Evolutionary conservation across 1,284 basidiomycete genomes (phyloP).

Genomic region (Leccinum insolens): DNA sequence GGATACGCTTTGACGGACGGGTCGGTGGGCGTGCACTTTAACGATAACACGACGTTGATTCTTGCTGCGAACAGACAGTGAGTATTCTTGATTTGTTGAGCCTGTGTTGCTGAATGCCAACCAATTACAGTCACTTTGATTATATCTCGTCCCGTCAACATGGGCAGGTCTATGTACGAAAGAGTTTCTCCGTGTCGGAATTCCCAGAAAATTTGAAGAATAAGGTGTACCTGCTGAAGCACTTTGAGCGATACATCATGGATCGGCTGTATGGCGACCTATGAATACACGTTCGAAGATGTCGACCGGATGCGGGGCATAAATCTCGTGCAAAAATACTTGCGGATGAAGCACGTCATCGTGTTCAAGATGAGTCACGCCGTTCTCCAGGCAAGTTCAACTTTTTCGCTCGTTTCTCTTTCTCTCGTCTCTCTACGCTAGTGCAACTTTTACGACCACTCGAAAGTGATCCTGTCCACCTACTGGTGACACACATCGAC

Average conservation of each 20-base stretch:
- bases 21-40: slow-evolving; percentile 94
- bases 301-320: slow-evolving; percentile 72
- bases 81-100: slow-evolving; percentile 29
- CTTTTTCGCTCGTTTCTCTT: too few relatives aligned
- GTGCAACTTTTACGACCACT: slow-evolving; percentile 99
- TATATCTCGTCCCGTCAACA: slow-evolving; percentile 70
- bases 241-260: slow-evolving; percentile 94
- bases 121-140: slow-evolving; percentile 72
- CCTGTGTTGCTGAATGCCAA: slow-evolving; percentile 6
- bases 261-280: slow-evolving; percentile 78
- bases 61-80: slow-evolving; percentile 84
- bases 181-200: slow-evolving; percentile 61
- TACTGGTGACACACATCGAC: slow-evolving; percentile 87
- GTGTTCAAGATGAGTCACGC: slow-evolving; percentile 96
- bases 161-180: slow-evolving; percentile 70
- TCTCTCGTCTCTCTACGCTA: slow-evolving; percentile 34
- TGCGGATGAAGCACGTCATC: slow-evolving; percentile 96
- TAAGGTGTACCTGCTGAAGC: slow-evolving; percentile 89
- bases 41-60: slow-evolving; percentile 88
- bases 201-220: slow-evolving; percentile 80
- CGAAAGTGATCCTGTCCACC: slow-evolving; percentile 88
- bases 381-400: slow-evolving; percentile 72
- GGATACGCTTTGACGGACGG: slow-evolving; percentile 97
- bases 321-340: slow-evolving; percentile 95
- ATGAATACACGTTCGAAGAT: slow-evolving; percentile 82